Evolutionary conservation across 306 rosid species (phyloP), one percentile per base, ranked within the genome.

Genomic region (Ceratonia siliqua): DNA sequence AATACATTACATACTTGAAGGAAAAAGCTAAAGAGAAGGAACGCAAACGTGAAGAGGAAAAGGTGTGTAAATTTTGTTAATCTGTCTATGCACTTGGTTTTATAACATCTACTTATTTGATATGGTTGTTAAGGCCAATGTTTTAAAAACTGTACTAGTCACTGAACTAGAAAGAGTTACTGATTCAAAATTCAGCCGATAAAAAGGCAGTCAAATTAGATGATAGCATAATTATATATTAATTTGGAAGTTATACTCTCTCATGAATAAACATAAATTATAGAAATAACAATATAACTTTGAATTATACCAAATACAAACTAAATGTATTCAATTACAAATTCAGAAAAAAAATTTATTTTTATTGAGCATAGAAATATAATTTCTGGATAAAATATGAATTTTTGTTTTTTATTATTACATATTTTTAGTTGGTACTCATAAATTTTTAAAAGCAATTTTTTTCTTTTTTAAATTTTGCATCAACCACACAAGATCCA

Each of bases 31-130:
- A 85, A 85, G 99, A 95, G 84, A 95, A 86, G 80, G 99, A 92
- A 77, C 93, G 99, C 43, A 95, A 90, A 82, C 96, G 99, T 41
- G 99, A 95, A 75, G 99, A 90, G 81, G 99, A 95, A 74, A 92
- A 90, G 90, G 99, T 92, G 78, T 50, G 62, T 41, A 64, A 33
- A 18, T 49, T 77, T 56, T 59, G 35, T 69, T 56, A 6, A 12
- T 58, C n/a, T 72, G 53, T 11, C 2, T 9, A 11, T 27, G 49
- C 21, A 58, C 61, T 62, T 49, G 49, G 58, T 72, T 79, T 68
- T 45, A 36, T 73, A 17, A 36, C 2, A 14, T 69, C 46, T 17
- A 48, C 66, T 70, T 43, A 61, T 75, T 75, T 59, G 68, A 30
- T 25, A 27, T 78, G 28, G 63, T 74, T 59, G 46, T 20, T 35